A percentile compares a stretch with the other conserved stretches of the same genome.
Evolutionary conservation across 2,329 filamentous ascomycete genomes (phyloP).

Genomic region (Colletotrichum aenigma): DNA sequence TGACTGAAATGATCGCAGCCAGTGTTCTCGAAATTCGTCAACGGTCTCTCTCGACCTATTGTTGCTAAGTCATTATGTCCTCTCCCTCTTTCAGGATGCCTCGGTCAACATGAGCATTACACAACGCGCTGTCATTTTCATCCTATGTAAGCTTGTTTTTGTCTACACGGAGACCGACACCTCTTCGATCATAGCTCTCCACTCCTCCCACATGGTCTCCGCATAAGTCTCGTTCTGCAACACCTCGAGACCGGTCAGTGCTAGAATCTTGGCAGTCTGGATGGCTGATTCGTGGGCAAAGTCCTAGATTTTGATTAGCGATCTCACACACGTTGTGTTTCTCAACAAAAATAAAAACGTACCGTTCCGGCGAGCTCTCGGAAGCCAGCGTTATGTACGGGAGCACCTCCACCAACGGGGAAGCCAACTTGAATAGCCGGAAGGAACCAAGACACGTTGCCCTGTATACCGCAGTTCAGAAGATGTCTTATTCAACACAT

Average conservation of each 20-base stretch:
- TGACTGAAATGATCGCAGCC: too few relatives aligned
- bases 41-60: too few relatives aligned
- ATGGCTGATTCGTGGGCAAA: conserved; percentile 12
- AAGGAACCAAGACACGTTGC: conserved; percentile 17
- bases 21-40: too few relatives aligned
- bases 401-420: conserved; percentile 6
- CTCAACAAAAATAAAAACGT: neutral
- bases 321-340: accelerated
- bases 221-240: conserved; percentile 17
- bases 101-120: neutral
- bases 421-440: conserved; percentile 18
- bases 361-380: neutral
- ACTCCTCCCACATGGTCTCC: conserved; percentile 10
- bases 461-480: neutral
- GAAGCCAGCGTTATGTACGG: conserved; percentile 17
- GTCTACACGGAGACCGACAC: neutral
- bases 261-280: conserved; percentile 11
- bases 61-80: too few relatives aligned
- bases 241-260: conserved; percentile 13
- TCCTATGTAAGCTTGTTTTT: neutral
- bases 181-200: conserved; percentile 16
- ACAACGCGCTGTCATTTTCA: neutral
- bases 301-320: neutral
- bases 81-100: too few relatives aligned
- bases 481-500: neutral